Percentiles rank a stretch among this genome's conserved stretches.
Evolutionary conservation across 306 rosid species (phyloP).

Genomic region (Quercus alba): DNA sequence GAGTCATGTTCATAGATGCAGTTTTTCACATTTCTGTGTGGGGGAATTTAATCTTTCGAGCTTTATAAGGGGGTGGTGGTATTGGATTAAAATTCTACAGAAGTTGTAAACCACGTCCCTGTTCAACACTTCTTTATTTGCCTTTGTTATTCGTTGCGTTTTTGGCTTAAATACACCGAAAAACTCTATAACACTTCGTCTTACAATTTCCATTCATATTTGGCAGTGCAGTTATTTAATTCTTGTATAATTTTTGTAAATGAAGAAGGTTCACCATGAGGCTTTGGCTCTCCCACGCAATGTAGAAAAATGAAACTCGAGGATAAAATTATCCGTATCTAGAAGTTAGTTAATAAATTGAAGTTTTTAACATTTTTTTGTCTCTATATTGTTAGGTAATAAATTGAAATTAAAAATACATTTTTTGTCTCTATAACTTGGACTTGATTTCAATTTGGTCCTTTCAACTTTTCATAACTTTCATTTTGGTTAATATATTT

Average conservation of each 20-base stretch:
- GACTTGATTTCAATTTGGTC: too few relatives aligned
- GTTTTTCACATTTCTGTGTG: constrained; percentile 10
- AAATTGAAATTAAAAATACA: too few relatives aligned
- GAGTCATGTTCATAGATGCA: constrained; percentile 10
- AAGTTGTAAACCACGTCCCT: background rate
- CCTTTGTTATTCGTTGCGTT: background rate
- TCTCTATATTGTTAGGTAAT: too few relatives aligned
- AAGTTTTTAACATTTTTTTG: too few relatives aligned
- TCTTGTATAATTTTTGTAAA: background rate
- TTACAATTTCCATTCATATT: background rate
- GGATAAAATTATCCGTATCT: too few relatives aligned
- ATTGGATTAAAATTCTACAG: background rate
- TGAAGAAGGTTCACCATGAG: background rate
- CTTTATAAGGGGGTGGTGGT: background rate
- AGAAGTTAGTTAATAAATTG: too few relatives aligned
- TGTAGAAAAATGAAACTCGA: too few relatives aligned
- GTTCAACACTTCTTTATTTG: constrained; percentile 4
- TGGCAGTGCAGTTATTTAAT: background rate
- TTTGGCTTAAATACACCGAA: background rate
- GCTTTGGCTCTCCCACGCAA: background rate
- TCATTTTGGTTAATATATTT: background rate
- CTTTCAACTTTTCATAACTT: too few relatives aligned
- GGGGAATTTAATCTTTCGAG: constrained; percentile 13
- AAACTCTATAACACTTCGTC: constrained; percentile 1
- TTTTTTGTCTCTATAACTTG: too few relatives aligned